These are phyloP conservation scores for Aspergillus tanneri DNA, from an alignment of 2,329 filamentous ascomycete species.

Conservation along the genomic window DNA sequence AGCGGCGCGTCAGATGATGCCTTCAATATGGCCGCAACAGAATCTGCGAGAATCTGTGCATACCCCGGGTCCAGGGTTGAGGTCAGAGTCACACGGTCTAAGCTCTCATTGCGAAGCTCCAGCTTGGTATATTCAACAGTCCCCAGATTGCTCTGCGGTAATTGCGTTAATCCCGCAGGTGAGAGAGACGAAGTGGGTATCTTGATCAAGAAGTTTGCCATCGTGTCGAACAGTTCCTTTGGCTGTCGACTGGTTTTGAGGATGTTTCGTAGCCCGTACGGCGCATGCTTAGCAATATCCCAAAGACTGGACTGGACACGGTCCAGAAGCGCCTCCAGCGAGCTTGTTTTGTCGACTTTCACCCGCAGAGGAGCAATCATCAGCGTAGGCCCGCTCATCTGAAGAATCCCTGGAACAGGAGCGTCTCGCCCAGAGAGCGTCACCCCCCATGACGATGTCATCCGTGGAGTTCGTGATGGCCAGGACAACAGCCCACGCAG, in stretches of 20 bases:
- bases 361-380: conserved; percentile 12
- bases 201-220: conserved; percentile 14
- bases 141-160: too few relatives aligned
- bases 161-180: too few relatives aligned
- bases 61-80: too few relatives aligned
- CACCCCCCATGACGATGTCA: conserved; percentile 15
- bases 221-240: conserved; percentile 6
- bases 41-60: too few relatives aligned
- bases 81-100: too few relatives aligned
- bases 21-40: too few relatives aligned
- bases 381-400: conserved; percentile 11
- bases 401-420: conserved; percentile 8
- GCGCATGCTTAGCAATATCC: conserved; percentile 5
- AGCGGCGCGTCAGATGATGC: too few relatives aligned
- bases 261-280: conserved; percentile 7
- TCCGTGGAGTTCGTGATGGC: conserved; percentile 6
- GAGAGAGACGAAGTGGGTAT: too few relatives aligned
- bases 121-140: too few relatives aligned
- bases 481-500: conserved; percentile 17
- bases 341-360: conserved; percentile 3
- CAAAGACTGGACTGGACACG: conserved; percentile 6
- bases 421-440: conserved; percentile 15
- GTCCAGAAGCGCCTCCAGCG: conserved; percentile 2
- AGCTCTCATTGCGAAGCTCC: too few relatives aligned
- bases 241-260: neutral